These are phyloP conservation scores for Cystobasidium sp. DNA, from an alignment of 1,284 basidiomycete species.

Conservation along the genomic window DNA sequence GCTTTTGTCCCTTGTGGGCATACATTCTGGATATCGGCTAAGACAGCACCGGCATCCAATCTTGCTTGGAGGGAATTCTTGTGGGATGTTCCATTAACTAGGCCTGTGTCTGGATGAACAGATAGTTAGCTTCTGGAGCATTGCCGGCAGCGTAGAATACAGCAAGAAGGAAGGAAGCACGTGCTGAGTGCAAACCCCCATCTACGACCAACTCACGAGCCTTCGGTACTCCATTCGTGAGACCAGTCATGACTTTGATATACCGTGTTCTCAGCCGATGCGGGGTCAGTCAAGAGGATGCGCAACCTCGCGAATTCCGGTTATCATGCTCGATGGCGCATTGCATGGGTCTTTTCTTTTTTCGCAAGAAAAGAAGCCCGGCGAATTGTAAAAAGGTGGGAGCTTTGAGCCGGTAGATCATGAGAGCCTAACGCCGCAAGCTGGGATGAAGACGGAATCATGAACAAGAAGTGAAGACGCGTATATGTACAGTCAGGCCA, in stretches of 20 bases:
- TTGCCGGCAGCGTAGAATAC: not conserved
- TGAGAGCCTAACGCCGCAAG: no score
- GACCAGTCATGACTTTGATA: not conserved
- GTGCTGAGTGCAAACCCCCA: not conserved
- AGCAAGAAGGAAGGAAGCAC: not conserved
- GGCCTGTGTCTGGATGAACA: not conserved
- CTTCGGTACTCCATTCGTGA: not conserved
- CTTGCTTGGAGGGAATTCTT: conserved; percentile 2
- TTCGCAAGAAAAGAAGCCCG: no score
- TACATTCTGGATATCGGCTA: conserved; percentile 5
- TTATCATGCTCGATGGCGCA: no score
- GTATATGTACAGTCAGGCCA: no score
- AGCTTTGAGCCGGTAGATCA: no score
- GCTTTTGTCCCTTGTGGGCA: conserved; percentile 51
- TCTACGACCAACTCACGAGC: not conserved
- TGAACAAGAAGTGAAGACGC: no score
- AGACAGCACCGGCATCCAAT: conserved; percentile 3
- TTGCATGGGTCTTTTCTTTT: no score
- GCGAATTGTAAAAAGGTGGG: no score
- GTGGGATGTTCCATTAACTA: not conserved
- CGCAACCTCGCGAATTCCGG: no score
- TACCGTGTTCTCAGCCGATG: no score
- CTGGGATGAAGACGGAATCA: no score
- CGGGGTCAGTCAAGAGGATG: no score
- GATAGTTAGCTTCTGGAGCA: not conserved